Percentiles rank a stretch among this genome's conserved stretches.
phyloP scores from a whole-genome alignment of 305 asterid genomes.

The Striga hermonthica region DNA sequence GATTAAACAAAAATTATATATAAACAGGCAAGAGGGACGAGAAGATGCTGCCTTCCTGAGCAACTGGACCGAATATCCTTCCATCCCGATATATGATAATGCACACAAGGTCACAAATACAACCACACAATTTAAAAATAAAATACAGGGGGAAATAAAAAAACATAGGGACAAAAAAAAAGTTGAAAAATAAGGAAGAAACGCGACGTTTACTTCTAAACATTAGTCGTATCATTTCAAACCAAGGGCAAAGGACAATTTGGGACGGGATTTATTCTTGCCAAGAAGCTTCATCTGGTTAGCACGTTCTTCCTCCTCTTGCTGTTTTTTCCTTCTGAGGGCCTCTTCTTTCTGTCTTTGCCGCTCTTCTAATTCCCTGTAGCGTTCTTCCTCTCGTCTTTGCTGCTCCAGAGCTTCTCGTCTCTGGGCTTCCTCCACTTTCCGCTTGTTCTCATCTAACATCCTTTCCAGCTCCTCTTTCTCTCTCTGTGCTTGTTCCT shows the following conservation, averaged over 20 bases:
- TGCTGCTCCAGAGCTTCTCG: constrained; percentile 83
- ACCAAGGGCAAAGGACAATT: constrained; percentile 74
- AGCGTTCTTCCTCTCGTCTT: constrained; percentile 74
- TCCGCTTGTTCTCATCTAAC: constrained; percentile 76
- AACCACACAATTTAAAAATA: not conserved
- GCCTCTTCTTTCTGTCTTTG: constrained; percentile 93
- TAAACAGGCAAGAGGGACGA: too few species aligned
- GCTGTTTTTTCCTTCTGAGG: constrained; percentile 65
- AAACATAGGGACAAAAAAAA: constrained; percentile 5
- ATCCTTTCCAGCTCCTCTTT: constrained; percentile 74
- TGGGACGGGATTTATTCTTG: constrained; percentile 92
- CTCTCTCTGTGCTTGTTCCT: constrained; percentile 84
- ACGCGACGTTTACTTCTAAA: too few species aligned
- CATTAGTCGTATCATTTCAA: constrained; percentile 46
- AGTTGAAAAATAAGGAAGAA: not conserved
- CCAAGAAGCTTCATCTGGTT: constrained; percentile 87
- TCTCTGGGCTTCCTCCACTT: constrained; percentile 83
- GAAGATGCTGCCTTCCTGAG: too few species aligned
- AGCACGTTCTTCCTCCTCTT: constrained; percentile 92
- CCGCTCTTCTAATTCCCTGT: constrained; percentile 80
- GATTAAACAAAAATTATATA: too few species aligned
- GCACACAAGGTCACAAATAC: too few species aligned
- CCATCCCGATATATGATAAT: too few species aligned
- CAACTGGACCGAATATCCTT: too few species aligned
- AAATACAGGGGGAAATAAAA: not conserved